A percentile compares a stretch with the other conserved stretches of the same genome.
phyloP scores from a whole-genome alignment of 139 green algal genomes.

The Chlorella ohadii region DNA sequence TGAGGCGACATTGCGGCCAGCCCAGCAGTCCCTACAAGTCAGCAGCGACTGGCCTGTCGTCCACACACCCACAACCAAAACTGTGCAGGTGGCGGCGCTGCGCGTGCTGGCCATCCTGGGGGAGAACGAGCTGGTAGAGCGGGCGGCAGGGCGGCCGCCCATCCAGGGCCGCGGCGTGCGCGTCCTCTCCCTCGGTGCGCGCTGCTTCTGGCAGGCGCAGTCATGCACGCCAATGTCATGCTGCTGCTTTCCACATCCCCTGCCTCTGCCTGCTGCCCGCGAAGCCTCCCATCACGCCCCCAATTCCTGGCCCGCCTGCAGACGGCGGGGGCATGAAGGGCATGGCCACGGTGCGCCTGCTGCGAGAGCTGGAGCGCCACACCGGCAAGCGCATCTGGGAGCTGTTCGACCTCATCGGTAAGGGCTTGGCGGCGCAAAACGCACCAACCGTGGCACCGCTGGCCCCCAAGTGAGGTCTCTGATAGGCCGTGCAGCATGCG shows the following conservation, averaged over 20 bases:
- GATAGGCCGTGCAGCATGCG: too few relatives aligned
- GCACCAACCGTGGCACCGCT: too few relatives aligned
- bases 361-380: slow-evolving; percentile 76
- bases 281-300: too few relatives aligned
- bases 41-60: too few relatives aligned
- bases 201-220: not conserved
- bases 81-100: slow-evolving; percentile 3
- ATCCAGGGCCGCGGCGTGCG: slow-evolving; percentile 81
- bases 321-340: slow-evolving; percentile 59
- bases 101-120: slow-evolving; percentile 81
- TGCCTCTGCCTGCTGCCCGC: too few relatives aligned
- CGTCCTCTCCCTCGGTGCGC: slow-evolving; percentile 85
- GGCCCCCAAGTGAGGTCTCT: too few relatives aligned
- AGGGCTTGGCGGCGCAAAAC: too few relatives aligned
- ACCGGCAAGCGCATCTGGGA: slow-evolving; percentile 71
- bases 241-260: too few relatives aligned
- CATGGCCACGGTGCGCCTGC: slow-evolving; percentile 79
- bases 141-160: slow-evolving; percentile 57
- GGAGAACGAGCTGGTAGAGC: slow-evolving; percentile 78
- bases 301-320: not conserved
- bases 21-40: too few relatives aligned
- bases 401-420: slow-evolving; percentile 91
- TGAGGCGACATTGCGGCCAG: too few relatives aligned
- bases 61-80: too few relatives aligned
- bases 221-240: too few relatives aligned